Conservation (phyloP, 495 filamentous ascomycete genomes). For the Parachaetomium inaequale region DNA sequence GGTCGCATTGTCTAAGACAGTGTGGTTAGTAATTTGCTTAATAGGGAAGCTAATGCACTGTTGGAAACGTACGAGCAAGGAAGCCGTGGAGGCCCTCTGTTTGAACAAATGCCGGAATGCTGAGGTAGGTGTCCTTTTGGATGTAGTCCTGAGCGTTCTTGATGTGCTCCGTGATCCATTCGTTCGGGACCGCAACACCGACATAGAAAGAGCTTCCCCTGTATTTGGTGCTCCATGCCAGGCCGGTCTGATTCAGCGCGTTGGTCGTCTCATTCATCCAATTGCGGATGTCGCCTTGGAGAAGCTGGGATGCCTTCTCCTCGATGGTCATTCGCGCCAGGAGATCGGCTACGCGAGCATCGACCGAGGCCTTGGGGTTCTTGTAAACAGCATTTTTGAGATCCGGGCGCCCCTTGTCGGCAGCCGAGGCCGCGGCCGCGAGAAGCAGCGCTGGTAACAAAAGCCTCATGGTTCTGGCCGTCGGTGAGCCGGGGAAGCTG, state of each 20-base stretch:
- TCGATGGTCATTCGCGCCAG: slow-evolving; percentile 65
- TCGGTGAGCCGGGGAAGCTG: too few species aligned
- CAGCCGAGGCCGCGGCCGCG: not conserved
- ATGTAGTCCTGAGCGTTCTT: slow-evolving; percentile 62
- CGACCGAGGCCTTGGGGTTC: slow-evolving; percentile 55
- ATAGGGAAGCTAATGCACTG: not conserved
- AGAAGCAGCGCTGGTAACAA: slow-evolving; percentile 1
- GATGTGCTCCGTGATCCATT: slow-evolving; percentile 58
- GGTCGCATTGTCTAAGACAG: slow-evolving; percentile 54
- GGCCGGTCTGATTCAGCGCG: slow-evolving; percentile 59
- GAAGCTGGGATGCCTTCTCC: slow-evolving; percentile 65
- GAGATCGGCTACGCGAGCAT: slow-evolving; percentile 60
- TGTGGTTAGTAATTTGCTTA: not conserved
- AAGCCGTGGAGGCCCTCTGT: slow-evolving; percentile 71
- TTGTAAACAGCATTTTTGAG: slow-evolving; percentile 51
- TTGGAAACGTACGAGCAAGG: slow-evolving; percentile 28
- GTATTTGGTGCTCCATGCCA: slow-evolving; percentile 59
- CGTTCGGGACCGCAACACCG: slow-evolving; percentile 51
- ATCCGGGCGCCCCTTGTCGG: slow-evolving; percentile 11
- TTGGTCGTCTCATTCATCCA: slow-evolving; percentile 61
- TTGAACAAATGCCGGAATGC: slow-evolving; percentile 67
- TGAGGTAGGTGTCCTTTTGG: slow-evolving; percentile 58
- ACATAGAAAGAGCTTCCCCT: slow-evolving; percentile 67
- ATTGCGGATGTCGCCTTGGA: slow-evolving; percentile 66
- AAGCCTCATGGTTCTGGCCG: slow-evolving; percentile 18